These are phyloP conservation scores for Xenosphaeropsis pyriputrescens DNA, from an alignment of 2,329 filamentous ascomycete genomes.

Conservation along the genomic window DNA sequence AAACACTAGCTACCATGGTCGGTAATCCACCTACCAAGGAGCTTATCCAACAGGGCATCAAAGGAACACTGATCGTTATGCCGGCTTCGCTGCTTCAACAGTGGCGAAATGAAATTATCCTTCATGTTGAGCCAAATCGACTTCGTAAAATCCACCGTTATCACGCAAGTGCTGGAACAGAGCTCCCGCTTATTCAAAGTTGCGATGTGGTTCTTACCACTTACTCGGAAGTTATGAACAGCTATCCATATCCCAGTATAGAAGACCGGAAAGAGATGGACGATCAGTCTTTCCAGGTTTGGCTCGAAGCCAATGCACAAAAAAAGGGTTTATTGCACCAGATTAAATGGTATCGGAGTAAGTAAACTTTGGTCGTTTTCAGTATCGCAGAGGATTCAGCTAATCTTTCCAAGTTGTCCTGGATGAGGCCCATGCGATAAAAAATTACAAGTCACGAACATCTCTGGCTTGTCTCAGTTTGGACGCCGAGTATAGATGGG, in stretches of 20 bases:
- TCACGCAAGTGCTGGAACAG: constrained; percentile 4
- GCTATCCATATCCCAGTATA: constrained; percentile 90
- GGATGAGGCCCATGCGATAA: constrained; percentile 41
- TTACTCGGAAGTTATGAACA: constrained; percentile 21
- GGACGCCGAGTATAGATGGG: constrained; percentile 15
- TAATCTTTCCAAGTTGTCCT: no score
- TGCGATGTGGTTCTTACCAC: constrained; percentile 14
- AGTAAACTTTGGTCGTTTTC: no score
- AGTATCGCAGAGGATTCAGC: no score
- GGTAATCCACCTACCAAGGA: constrained; percentile 24
- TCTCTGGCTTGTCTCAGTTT: constrained; percentile 27
- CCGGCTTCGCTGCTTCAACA: constrained; percentile 14
- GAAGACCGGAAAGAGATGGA: constrained; percentile 74
- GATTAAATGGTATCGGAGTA: constrained; percentile 30
- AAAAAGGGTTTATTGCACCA: constrained; percentile 22
- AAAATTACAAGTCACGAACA: constrained; percentile 26
- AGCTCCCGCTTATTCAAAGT: constrained; percentile 5
- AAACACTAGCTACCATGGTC: constrained; percentile 22
- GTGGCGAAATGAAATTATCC: constrained; percentile 14
- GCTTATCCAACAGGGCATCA: constrained; percentile 11
- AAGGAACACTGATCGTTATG: constrained; percentile 15
- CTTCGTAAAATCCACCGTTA: constrained; percentile 13
- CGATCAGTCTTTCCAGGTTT: constrained; percentile 15
- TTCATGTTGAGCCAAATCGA: constrained; percentile 6
- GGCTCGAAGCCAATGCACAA: constrained; percentile 15